phyloP scores from a whole-genome alignment of 257 asterid genomes.

The Solanum chilense region DNA sequence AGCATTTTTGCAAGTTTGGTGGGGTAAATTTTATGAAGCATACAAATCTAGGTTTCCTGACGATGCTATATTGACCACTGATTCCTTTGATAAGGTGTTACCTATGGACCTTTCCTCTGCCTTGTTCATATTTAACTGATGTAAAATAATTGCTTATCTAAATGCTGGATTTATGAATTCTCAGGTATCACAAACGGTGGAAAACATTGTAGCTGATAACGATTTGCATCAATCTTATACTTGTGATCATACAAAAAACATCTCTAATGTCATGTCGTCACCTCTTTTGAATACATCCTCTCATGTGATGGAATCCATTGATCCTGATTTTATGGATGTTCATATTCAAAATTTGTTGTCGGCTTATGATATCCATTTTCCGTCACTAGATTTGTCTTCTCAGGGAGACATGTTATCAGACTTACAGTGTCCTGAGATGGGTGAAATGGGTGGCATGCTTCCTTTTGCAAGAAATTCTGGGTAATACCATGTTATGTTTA shows the following conservation, averaged over 20 bases:
- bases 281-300: not conserved
- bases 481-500: constrained; percentile 9
- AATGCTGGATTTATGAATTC: not conserved
- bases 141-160: not conserved
- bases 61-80: not conserved
- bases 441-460: constrained; percentile 4
- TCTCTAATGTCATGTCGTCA: not conserved
- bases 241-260: not conserved
- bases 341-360: not conserved
- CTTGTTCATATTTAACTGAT: not conserved
- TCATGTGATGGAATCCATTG: not conserved
- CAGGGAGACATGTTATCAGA: not conserved
- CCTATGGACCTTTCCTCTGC: not conserved
- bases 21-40: constrained; percentile 10
- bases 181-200: not conserved
- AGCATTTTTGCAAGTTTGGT: constrained; percentile 21
- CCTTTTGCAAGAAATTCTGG: constrained; percentile 18
- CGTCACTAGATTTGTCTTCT: not conserved
- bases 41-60: not conserved
- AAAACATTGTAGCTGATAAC: not conserved
- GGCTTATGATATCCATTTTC: not conserved
- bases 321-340: not conserved
- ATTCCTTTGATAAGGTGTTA: constrained; percentile 17
- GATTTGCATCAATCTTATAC: not conserved
- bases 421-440: not conserved